phyloP scores from a whole-genome alignment of 108 stramenopile species.

The Pseudonitzschia delicatissima region DNA sequence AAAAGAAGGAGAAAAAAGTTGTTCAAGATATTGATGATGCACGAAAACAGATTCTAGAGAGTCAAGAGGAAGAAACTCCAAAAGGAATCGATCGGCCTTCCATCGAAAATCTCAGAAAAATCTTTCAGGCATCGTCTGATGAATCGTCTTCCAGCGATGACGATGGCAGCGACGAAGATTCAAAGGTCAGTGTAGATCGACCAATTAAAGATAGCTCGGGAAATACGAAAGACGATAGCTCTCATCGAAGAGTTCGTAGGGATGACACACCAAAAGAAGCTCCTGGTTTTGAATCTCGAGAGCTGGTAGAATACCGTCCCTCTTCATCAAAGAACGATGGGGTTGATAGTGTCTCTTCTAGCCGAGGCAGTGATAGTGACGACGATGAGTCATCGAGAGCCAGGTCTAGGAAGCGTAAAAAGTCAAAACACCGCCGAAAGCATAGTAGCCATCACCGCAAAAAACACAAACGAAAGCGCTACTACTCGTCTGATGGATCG shows the following conservation, averaged over 20 bases:
- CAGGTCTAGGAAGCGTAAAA: constrained; percentile 8
- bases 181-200: neutral
- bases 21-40: neutral
- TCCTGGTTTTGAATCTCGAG: too few species aligned
- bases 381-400: constrained; percentile 4
- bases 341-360: neutral
- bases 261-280: neutral
- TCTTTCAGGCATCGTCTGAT: constrained; percentile 40
- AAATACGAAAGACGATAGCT: neutral
- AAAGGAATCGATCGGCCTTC: constrained; percentile 28
- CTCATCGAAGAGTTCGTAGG: neutral
- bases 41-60: too few species aligned
- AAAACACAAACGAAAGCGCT: constrained; percentile 12
- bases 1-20: too few species aligned
- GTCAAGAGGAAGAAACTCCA: neutral
- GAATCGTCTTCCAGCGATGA: constrained; percentile 24
- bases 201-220: neutral
- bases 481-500: neutral
- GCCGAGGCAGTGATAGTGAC: constrained; percentile 1
- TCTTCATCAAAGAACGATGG: neutral
- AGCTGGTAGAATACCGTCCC: neutral
- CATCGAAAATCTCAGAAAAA: constrained; percentile 38
- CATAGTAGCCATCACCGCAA: constrained; percentile 5
- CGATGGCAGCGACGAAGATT: constrained; percentile 8
- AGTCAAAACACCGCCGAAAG: constrained; percentile 4